phyloP scores from a whole-genome alignment of 805 yeast species.

The Ogataea degrootiae region DNA sequence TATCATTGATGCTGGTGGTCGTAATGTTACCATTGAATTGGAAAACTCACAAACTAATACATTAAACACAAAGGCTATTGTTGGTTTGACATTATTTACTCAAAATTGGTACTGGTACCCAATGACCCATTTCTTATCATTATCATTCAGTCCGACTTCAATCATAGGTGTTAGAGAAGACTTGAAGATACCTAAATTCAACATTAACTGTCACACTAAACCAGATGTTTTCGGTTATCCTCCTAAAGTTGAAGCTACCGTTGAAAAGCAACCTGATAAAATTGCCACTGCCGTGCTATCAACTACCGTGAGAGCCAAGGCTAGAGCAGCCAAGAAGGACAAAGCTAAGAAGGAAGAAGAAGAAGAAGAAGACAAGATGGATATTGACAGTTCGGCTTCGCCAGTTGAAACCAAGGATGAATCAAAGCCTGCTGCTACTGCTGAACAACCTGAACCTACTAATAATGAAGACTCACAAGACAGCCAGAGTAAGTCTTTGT shows the following conservation, averaged over 20 bases:
- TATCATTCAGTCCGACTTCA: slow-evolving; percentile 90
- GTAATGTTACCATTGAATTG: slow-evolving; percentile 89
- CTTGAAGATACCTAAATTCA: slow-evolving; percentile 80
- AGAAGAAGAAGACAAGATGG: slow-evolving; percentile 39
- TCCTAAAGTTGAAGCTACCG: slow-evolving; percentile 74
- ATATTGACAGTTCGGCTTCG: slow-evolving; percentile 22
- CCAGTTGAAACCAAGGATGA: slow-evolving; percentile 21
- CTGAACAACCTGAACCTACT: neutral
- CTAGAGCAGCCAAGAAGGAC: slow-evolving; percentile 65
- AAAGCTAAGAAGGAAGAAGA: slow-evolving; percentile 40
- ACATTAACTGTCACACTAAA: slow-evolving; percentile 75
- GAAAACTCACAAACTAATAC: slow-evolving; percentile 89
- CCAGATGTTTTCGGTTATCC: slow-evolving; percentile 84
- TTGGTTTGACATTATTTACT: slow-evolving; percentile 82
- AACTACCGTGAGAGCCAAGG: slow-evolving; percentile 90
- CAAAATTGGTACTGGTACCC: slow-evolving; percentile 99
- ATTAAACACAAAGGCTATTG: slow-evolving; percentile 83
- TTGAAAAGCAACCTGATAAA: slow-evolving; percentile 81
- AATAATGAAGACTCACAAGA: slow-evolving; percentile 27
- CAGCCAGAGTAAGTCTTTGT: slow-evolving; percentile 35
- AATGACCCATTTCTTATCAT: slow-evolving; percentile 82
- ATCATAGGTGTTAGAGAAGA: slow-evolving; percentile 83
- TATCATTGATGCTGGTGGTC: slow-evolving; percentile 97
- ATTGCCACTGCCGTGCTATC: slow-evolving; percentile 90
- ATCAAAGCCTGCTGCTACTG: slow-evolving; percentile 16